Evolutionary conservation across 2,329 filamentous ascomycete species (phyloP).

Genomic region (Aspergillus hortae): DNA sequence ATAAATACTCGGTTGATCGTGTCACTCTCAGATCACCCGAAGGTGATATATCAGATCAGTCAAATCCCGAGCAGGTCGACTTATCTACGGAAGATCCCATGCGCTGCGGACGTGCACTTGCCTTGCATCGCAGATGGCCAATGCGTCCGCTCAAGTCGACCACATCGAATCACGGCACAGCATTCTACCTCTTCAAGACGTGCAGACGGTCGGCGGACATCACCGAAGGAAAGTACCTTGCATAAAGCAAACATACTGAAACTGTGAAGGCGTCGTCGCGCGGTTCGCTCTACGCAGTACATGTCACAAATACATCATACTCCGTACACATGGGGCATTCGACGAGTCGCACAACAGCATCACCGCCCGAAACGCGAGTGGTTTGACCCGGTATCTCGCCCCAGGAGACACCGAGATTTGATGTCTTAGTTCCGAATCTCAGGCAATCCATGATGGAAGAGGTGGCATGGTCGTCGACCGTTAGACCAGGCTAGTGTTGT

Average conservation of each 20-base stretch:
- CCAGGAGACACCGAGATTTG: neutral
- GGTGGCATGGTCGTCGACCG: neutral
- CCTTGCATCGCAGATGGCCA: too few relatives aligned
- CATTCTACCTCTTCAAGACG: neutral
- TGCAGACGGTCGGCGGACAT: neutral
- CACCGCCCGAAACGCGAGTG: neutral
- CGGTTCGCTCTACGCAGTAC: neutral
- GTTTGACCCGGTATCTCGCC: neutral
- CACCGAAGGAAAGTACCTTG: neutral
- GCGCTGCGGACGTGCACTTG: neutral
- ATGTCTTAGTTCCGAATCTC: neutral
- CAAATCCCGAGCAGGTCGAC: constrained; percentile 2
- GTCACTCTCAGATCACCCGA: neutral
- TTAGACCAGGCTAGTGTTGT: neutral
- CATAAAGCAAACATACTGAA: neutral
- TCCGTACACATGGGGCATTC: neutral
- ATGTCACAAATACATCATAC: neutral
- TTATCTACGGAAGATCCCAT: constrained; percentile 4
- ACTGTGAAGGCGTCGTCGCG: neutral
- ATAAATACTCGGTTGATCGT: neutral
- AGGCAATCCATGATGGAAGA: neutral
- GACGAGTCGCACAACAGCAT: neutral
- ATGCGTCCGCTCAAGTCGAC: too few relatives aligned
- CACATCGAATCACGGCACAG: neutral
- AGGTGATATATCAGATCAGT: neutral